These are phyloP conservation scores for Bolboschoenoplectus hybrid DNA, from an alignment of 202 grass and related monocot genomes.

Conservation along the genomic window DNA sequence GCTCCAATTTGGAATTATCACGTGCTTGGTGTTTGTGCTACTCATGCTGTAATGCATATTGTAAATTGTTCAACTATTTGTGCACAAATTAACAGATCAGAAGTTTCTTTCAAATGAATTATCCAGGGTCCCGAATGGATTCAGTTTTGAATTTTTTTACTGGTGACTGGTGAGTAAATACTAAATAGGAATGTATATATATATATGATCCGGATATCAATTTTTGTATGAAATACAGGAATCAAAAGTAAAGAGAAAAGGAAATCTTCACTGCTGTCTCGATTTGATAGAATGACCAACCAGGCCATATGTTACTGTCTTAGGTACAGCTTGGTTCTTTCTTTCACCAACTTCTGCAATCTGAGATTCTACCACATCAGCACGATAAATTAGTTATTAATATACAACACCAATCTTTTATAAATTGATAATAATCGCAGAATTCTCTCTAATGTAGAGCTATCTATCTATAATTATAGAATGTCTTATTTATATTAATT, in stretches of 20 bases:
- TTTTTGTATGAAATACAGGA: not conserved
- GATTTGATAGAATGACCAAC: not conserved
- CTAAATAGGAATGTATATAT: no score
- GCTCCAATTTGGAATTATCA: no score
- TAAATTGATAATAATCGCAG: no score
- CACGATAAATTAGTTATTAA: constrained; percentile 1
- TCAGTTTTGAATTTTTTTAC: constrained; percentile 24
- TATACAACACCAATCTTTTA: no score
- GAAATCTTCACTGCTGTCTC: not conserved
- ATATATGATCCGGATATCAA: not conserved
- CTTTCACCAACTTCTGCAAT: constrained; percentile 59
- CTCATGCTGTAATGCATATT: no score
- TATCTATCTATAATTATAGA: no score
- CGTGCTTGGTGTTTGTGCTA: no score
- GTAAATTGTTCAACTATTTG: no score
- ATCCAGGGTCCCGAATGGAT: constrained; percentile 83
- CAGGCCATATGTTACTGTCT: not conserved
- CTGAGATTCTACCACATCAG: constrained; percentile 52
- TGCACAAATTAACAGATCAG: no score
- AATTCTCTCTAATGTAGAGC: no score
- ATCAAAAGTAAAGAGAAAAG: not conserved
- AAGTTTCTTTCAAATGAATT: not conserved
- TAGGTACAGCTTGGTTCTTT: not conserved
- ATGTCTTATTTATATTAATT: no score
- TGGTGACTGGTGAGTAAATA: not conserved